These are phyloP conservation scores for Aspergillus coremiiformis DNA, from an alignment of 495 filamentous ascomycete genomes.

Conservation along the genomic window DNA sequence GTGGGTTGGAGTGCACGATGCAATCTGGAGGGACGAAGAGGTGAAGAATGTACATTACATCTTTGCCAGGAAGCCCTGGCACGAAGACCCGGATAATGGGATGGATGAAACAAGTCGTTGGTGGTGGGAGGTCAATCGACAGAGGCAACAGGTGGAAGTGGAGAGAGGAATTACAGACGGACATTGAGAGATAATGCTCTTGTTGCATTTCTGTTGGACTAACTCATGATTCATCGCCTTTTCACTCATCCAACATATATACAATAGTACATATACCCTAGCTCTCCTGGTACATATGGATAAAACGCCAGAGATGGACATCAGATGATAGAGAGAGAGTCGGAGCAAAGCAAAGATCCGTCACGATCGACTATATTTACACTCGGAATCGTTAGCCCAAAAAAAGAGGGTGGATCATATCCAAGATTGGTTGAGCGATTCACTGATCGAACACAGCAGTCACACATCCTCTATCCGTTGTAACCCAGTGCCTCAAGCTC, in stretches of 20 bases:
- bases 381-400: neutral
- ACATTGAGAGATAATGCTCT: neutral
- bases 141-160: conserved; percentile 46
- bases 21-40: conserved; percentile 66
- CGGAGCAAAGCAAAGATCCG: conserved; percentile 1
- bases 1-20: conserved; percentile 56
- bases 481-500: conserved; percentile 66
- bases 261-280: conserved; percentile 3
- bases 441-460: neutral
- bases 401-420: neutral
- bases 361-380: conserved; percentile 6
- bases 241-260: conserved; percentile 4
- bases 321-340: neutral
- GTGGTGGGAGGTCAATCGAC: conserved; percentile 56
- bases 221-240: neutral
- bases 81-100: conserved; percentile 38
- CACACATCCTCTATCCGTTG: conserved; percentile 28
- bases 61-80: conserved; percentile 75
- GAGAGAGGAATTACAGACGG: conserved; percentile 22
- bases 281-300: neutral
- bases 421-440: neutral
- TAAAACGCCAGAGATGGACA: neutral
- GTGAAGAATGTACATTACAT: conserved; percentile 82
- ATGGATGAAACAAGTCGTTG: conserved; percentile 44
- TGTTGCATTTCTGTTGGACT: neutral